Base-by-base conservation (phyloP, 768 basidiomycete genomes). In the Termitomyces heimii region DNA sequence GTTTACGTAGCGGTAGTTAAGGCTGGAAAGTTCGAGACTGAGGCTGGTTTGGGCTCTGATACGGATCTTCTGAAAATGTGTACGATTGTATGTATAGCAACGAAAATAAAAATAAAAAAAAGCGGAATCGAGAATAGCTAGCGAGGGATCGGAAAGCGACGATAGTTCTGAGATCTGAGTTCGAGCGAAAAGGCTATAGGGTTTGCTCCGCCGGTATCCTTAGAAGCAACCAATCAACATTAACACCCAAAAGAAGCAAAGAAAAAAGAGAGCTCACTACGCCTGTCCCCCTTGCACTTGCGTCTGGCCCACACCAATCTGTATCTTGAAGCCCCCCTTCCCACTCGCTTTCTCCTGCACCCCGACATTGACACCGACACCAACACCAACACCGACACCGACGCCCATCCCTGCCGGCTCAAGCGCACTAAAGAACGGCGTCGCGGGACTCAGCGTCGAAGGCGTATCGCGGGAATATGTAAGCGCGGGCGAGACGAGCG, bases 381-480 rank as follows among this genome's bases (percentile, higher is more conserved):
- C 39, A 1, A 40, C 39, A 0, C 42, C 42, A 5, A 43, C 28
- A 12, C 46, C 46, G n/a, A 47, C 29, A 2, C 48, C 26, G 14
- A 20, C 51, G 18, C 35, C 50, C 29, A 40, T 52, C 3, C 61
- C 61, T n/a, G 48, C 69, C 63, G 87, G 87, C 13, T 82, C 81
- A 65, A 88, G 86, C 8, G 82, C 80, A 28, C 81, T 80, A 69
- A 87, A 84, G 71, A 86, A 88, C 12, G 86, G 86, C 12, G 86
- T 88, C 12, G 84, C 80, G 18, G 86, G 86, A 65, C 86, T 88
- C 54, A 87, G 74, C 29, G 83, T 86, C 39, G 83, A 82, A 16
- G 84, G 81, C 28, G 85, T 76, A 56, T 77, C 75, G 81, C 42
- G 76, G n/a, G 83, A 83, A 63, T 84, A 88, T 16, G 84, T 88